Evolutionary conservation across 768 basidiomycete genomes (phyloP).

Genomic region (Coprinellus aureogranulatus): DNA sequence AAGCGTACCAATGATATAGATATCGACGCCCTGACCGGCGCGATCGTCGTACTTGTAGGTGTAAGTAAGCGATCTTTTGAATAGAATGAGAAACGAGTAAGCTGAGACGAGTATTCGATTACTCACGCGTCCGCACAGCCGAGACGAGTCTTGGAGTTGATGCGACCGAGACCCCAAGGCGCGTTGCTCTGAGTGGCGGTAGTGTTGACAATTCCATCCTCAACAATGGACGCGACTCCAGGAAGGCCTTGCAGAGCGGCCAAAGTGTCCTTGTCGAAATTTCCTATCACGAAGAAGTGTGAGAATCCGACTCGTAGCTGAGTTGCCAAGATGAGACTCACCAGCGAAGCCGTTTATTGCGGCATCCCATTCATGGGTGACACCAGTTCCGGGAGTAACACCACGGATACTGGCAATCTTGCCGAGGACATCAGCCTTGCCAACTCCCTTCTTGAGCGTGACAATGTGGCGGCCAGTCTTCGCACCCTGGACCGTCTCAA

Average conservation of each 20-base stretch:
- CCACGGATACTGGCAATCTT: neutral
- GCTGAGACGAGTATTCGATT: neutral
- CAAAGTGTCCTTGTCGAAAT: too few relatives aligned
- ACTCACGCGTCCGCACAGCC: constrained; percentile 8
- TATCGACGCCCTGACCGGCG: constrained; percentile 32
- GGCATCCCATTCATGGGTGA: neutral
- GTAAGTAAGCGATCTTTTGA: constrained; percentile 17
- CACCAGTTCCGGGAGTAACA: neutral
- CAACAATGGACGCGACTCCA: constrained; percentile 19
- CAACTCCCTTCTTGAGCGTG: constrained; percentile 1
- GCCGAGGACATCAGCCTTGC: neutral
- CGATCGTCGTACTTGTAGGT: constrained; percentile 19
- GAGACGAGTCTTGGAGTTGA: constrained; percentile 19
- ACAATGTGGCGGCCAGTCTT: constrained; percentile 5
- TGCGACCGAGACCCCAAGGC: constrained; percentile 30
- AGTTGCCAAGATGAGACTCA: constrained; percentile 10
- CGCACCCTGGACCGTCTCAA: constrained; percentile 2
- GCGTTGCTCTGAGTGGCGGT: constrained; percentile 27
- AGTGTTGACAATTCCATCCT: constrained; percentile 24
- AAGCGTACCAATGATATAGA: constrained; percentile 36
- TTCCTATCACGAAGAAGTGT: too few relatives aligned
- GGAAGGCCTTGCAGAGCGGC: too few relatives aligned
- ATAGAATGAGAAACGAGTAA: neutral
- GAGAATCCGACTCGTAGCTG: constrained; percentile 12
- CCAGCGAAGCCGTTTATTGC: constrained; percentile 10